Percentiles rank a stretch among this genome's conserved stretches.
phyloP scores from a whole-genome alignment of 2,329 filamentous ascomycete genomes.

The Rutstroemia sp. region DNA sequence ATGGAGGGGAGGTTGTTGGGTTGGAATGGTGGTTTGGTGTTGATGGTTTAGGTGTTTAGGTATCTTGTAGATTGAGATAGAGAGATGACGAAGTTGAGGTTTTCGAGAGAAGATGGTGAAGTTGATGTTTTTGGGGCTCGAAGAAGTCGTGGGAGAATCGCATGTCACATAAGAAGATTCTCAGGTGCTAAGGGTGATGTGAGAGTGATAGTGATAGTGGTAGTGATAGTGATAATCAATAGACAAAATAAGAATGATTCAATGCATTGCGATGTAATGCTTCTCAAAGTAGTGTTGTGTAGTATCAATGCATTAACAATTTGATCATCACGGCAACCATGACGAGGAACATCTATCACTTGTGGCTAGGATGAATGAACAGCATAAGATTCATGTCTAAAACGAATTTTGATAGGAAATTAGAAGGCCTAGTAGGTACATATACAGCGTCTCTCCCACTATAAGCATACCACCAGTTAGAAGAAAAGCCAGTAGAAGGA shows the following conservation, averaged over 20 bases:
- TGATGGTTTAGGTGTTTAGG: background rate
- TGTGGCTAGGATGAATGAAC: background rate
- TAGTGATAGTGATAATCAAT: background rate
- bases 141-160: too few relatives aligned
- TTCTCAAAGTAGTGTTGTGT: too few relatives aligned
- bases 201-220: background rate
- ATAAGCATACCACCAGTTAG: conserved; percentile 24
- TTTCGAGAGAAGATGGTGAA: background rate
- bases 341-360: background rate
- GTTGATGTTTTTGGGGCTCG: background rate
- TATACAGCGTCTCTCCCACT: conserved; percentile 45
- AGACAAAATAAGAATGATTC: too few relatives aligned
- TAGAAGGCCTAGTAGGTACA: conserved; percentile 20
- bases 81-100: background rate
- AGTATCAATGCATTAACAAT: too few relatives aligned
- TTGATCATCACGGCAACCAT: too few relatives aligned
- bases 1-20: background rate
- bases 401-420: background rate
- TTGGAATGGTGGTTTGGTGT: background rate
- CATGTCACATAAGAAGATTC: background rate
- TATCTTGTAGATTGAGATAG: background rate
- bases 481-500: conserved; percentile 20
- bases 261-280: too few relatives aligned
- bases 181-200: background rate
- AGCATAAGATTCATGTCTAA: background rate